Evolutionary conservation across 2,329 filamentous ascomycete species (phyloP).

Genomic region (Cladosporium sphaerospermum): DNA sequence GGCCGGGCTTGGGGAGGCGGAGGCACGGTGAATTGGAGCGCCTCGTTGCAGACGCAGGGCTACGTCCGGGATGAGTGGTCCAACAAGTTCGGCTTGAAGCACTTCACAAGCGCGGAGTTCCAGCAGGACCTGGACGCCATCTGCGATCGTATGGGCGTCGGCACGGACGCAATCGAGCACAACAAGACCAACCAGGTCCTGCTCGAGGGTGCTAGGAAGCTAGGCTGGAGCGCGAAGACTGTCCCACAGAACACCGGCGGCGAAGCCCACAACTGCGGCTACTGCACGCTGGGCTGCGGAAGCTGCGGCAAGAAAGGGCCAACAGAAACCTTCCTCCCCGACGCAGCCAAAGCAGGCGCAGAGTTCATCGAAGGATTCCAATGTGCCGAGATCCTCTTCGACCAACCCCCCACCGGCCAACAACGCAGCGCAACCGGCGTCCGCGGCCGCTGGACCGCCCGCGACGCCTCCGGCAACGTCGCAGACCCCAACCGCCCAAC

Average conservation of each 20-base stretch:
- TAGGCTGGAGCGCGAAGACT: slow-evolving; percentile 63
- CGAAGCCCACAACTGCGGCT: slow-evolving; percentile 64
- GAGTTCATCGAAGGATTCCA: slow-evolving; percentile 78
- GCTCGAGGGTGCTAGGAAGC: slow-evolving; percentile 66
- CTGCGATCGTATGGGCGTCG: slow-evolving; percentile 71
- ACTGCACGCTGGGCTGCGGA: slow-evolving; percentile 54
- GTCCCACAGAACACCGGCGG: slow-evolving; percentile 77
- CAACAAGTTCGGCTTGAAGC: slow-evolving; percentile 54
- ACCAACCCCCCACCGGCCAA: slow-evolving; percentile 40
- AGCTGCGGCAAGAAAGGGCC: slow-evolving; percentile 73
- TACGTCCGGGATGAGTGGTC: slow-evolving; percentile 80
- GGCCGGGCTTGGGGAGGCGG: slow-evolving; percentile 79
- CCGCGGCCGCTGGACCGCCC: slow-evolving; percentile 66
- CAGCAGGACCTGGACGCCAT: slow-evolving; percentile 76
- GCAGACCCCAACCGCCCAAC: slow-evolving; percentile 47
- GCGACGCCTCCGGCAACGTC: slow-evolving; percentile 57
- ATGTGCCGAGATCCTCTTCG: slow-evolving; percentile 65
- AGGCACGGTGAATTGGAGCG: slow-evolving; percentile 81
- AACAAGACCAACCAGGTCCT: slow-evolving; percentile 66
- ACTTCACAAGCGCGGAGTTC: slow-evolving; percentile 68
- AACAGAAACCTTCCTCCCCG: slow-evolving; percentile 68
- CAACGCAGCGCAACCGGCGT: slow-evolving; percentile 62
- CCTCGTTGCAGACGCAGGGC: slow-evolving; percentile 61
- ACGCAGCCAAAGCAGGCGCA: slow-evolving; percentile 70
- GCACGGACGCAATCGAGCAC: slow-evolving; percentile 59